Conservation (phyloP, 2,329 filamentous ascomycete genomes). For the Fonsecaea erecta region DNA sequence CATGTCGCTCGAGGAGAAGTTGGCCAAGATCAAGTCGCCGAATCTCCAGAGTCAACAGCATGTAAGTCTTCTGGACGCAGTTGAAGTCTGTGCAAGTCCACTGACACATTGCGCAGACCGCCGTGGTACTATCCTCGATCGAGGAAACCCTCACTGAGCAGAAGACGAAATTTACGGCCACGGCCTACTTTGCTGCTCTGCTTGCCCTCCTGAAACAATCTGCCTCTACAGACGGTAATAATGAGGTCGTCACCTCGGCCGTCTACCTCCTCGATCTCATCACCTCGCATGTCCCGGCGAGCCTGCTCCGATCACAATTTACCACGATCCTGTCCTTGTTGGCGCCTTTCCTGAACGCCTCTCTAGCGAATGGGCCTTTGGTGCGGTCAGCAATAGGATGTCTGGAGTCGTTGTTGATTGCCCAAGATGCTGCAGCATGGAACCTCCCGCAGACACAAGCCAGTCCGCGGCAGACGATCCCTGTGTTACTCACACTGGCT, state of each 20-base stretch:
- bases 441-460: conserved; percentile 80
- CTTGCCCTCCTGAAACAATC: conserved; percentile 84
- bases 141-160: conserved; percentile 91
- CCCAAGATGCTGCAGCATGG: conserved; percentile 88
- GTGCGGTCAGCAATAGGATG: conserved; percentile 88
- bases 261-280: conserved; percentile 95
- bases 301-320: conserved; percentile 92
- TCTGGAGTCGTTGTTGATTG: conserved; percentile 85
- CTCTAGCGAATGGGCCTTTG: conserved; percentile 84
- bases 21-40: conserved; percentile 95
- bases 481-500: conserved; percentile 80
- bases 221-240: conserved; percentile 69
- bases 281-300: conserved; percentile 79
- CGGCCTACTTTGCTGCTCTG: conserved; percentile 94
- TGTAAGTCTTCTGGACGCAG: conserved; percentile 57
- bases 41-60: conserved; percentile 95
- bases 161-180: conserved; percentile 79
- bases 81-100: background rate
- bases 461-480: conserved; percentile 83
- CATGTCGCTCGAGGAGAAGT: conserved; percentile 76
- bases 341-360: conserved; percentile 78
- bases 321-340: conserved; percentile 86
- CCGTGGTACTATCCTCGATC: conserved; percentile 84
- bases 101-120: conserved; percentile 63
- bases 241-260: conserved; percentile 80